phyloP scores from a whole-genome alignment of 768 basidiomycete species.

The Cystobasidium tubakii region DNA sequence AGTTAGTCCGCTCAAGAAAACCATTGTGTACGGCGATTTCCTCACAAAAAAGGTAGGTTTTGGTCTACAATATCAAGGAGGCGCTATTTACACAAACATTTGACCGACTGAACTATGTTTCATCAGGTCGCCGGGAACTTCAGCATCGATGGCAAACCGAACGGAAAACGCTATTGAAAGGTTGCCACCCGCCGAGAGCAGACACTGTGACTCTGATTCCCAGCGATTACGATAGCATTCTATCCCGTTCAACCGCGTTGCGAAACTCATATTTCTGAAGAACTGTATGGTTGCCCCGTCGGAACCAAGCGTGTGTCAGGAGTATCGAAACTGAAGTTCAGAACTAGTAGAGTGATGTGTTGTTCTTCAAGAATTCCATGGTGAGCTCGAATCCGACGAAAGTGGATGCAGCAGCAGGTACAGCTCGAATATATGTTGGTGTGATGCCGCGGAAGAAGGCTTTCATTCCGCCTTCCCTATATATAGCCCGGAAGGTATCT shows the following conservation, averaged over 20 bases:
- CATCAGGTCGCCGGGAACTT: constrained; percentile 2
- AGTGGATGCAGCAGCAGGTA: constrained; percentile 43
- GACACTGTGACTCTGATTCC: too few relatives aligned
- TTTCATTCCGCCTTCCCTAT: constrained; percentile 40
- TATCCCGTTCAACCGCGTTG: too few relatives aligned
- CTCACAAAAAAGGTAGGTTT: constrained; percentile 4
- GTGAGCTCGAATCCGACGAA: constrained; percentile 47
- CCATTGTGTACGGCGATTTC: not conserved
- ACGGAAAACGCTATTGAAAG: not conserved
- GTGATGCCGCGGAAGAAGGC: constrained; percentile 46
- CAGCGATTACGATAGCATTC: too few relatives aligned
- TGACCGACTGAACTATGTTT: not conserved
- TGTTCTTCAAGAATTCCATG: constrained; percentile 41
- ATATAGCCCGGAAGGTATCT: constrained; percentile 42
- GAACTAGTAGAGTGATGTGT: constrained; percentile 30
- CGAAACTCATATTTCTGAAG: too few relatives aligned
- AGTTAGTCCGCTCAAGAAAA: not conserved
- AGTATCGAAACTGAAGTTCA: not conserved
- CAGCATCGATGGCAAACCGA: not conserved
- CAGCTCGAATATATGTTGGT: constrained; percentile 40
- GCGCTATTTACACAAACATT: not conserved
- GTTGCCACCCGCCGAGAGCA: too few relatives aligned
- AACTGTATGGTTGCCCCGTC: too few relatives aligned
- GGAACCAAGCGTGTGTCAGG: too few relatives aligned
- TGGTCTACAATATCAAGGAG: not conserved